Evolutionary conservation across 257 asterid species (phyloP).

Genomic region (Penstemon eatonii): DNA sequence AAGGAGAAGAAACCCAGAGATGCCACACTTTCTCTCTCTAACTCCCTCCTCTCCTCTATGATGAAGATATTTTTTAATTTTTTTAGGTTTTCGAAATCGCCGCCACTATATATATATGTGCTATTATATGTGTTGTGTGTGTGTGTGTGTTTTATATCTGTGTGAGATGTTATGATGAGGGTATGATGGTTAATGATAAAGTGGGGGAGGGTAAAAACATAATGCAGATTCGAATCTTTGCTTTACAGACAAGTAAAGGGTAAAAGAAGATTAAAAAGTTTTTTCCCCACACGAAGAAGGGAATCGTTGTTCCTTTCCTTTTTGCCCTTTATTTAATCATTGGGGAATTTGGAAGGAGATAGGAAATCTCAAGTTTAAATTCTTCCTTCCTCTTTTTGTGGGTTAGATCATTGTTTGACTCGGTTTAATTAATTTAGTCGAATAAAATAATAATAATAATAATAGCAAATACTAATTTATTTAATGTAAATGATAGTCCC

Average conservation of each 20-base stretch:
- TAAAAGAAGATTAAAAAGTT: not conserved
- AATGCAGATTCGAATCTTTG: conserved; percentile 32
- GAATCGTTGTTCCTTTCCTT: conserved; percentile 2
- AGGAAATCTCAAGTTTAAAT: too few species aligned
- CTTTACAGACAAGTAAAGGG: conserved; percentile 34
- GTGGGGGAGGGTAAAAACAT: conserved; percentile 14
- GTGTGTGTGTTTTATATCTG: not conserved
- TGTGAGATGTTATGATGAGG: conserved; percentile 22
- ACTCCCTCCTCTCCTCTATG: conserved; percentile 28
- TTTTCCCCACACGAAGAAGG: conserved; percentile 10
- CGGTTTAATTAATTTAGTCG: not conserved
- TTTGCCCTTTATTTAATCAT: too few species aligned
- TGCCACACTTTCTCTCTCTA: conserved; percentile 48
- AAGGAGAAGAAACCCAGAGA: conserved; percentile 48
- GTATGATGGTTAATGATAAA: conserved; percentile 24
- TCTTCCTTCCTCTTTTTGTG: not conserved
- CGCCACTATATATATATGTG: conserved; percentile 2
- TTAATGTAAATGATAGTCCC: too few species aligned
- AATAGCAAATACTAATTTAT: too few species aligned
- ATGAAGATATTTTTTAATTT: conserved; percentile 12
- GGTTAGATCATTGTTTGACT: not conserved
- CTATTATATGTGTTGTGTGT: conserved; percentile 8
- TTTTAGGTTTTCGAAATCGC: conserved; percentile 20
- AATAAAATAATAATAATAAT: not conserved
- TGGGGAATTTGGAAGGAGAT: too few species aligned